phyloP scores from a whole-genome alignment of 345 rosid species.

The Pugionium cornutum region DNA sequence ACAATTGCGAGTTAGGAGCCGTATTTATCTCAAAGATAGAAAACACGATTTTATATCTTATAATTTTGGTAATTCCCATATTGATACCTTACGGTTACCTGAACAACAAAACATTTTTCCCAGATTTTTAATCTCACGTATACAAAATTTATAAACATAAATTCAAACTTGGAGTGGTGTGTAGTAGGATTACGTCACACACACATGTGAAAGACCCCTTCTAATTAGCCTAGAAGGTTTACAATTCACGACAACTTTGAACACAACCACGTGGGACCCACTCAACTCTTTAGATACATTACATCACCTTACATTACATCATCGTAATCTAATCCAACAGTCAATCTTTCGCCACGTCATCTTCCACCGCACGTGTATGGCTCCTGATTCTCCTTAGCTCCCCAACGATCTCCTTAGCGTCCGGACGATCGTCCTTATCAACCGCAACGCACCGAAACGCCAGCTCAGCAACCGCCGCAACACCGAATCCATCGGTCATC shows the following conservation, averaged over 20 bases:
- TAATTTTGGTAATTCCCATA: no score
- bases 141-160: no score
- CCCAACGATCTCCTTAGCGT: slow-evolving; percentile 69
- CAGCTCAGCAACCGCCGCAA: slow-evolving; percentile 79
- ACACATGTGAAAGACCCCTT: slow-evolving; percentile 10
- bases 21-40: no score
- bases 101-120: no score
- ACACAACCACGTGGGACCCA: no score
- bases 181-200: not conserved
- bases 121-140: no score
- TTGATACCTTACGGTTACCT: no score
- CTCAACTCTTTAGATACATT: slow-evolving; percentile 10
- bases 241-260: no score
- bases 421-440: slow-evolving; percentile 91
- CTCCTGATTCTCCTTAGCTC: slow-evolving; percentile 67
- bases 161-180: no score
- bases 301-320: slow-evolving; percentile 36
- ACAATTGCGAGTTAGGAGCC: no score
- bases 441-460: slow-evolving; percentile 90
- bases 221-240: no score
- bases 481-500: slow-evolving; percentile 52
- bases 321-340: slow-evolving; percentile 36
- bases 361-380: slow-evolving; percentile 38
- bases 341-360: slow-evolving; percentile 39
- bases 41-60: no score